phyloP scores from a whole-genome alignment of 2,329 filamentous ascomycete species.

The Aspergillus fischeri region DNA sequence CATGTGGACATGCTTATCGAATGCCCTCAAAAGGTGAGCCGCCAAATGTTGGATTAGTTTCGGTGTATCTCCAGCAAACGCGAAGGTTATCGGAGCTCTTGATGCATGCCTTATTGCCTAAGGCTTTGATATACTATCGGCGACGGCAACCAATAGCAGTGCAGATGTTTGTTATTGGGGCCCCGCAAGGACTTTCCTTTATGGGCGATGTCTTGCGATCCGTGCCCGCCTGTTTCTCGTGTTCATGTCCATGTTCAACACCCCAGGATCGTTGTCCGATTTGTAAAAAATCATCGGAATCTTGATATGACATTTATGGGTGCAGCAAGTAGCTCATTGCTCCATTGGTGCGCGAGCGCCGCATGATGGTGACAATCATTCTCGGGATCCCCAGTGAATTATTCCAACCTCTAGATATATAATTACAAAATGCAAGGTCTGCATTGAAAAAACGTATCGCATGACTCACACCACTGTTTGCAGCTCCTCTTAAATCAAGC shows the following conservation, averaged over 20 bases:
- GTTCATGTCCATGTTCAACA: not conserved
- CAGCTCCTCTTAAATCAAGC: not conserved
- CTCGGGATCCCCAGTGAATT: not conserved
- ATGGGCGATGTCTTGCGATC: slow-evolving; percentile 8
- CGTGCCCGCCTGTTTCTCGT: not conserved
- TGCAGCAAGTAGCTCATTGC: not conserved
- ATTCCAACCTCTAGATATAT: not conserved
- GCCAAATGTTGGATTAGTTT: not conserved
- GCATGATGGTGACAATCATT: not conserved
- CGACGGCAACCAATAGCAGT: not conserved
- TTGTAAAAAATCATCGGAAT: not conserved
- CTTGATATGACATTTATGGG: not conserved
- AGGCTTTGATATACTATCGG: not conserved
- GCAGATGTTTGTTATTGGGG: slow-evolving; percentile 8
- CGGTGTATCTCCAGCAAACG: not conserved
- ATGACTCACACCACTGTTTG: not conserved
- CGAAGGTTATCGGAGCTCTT: not conserved
- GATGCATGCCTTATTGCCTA: not conserved
- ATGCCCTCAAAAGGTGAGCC: not conserved
- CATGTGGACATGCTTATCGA: slow-evolving; percentile 30
- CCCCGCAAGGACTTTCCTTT: slow-evolving; percentile 11
- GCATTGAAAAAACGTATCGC: not conserved
- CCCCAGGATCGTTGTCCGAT: not conserved
- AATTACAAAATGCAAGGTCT: not conserved
- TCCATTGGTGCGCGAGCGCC: not conserved